These are phyloP conservation scores for Leptodontidium sp. DNA, from an alignment of 2,329 filamentous ascomycete genomes.

Conservation along the genomic window DNA sequence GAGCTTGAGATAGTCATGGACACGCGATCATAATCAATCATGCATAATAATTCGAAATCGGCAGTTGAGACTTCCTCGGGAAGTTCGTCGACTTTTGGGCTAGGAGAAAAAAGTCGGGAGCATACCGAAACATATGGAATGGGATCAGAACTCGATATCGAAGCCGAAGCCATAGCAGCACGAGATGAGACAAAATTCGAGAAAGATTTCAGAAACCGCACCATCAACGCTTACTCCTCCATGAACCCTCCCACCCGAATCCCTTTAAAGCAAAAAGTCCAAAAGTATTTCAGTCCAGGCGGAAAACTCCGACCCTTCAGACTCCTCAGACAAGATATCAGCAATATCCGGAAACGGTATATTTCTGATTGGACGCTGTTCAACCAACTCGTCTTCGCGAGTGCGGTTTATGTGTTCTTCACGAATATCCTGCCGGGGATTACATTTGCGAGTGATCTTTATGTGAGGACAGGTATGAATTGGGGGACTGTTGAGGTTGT, in stretches of 20 bases:
- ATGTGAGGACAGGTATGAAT: slow-evolving; percentile 66
- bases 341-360: slow-evolving; percentile 57
- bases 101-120: not conserved
- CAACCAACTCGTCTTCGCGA: slow-evolving; percentile 70
- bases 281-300: slow-evolving; percentile 43
- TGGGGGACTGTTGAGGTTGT: slow-evolving; percentile 75
- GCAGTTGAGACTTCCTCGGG: not conserved
- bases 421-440: slow-evolving; percentile 72
- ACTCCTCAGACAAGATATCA: slow-evolving; percentile 58
- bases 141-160: slow-evolving; percentile 5
- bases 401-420: slow-evolving; percentile 72
- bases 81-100: slow-evolving; percentile 8
- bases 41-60: slow-evolving; percentile 16
- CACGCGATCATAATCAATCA: not conserved
- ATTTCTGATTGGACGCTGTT: slow-evolving; percentile 64
- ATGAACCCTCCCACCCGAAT: slow-evolving; percentile 17
- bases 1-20: not conserved
- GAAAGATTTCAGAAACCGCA: slow-evolving; percentile 17
- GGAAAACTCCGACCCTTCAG: slow-evolving; percentile 60
- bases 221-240: slow-evolving; percentile 14
- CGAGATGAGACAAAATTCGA: slow-evolving; percentile 18
- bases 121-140: not conserved
- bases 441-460: slow-evolving; percentile 72
- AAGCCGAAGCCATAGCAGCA: not conserved
- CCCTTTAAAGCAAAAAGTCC: slow-evolving; percentile 22